Percentiles rank a stretch among this genome's conserved stretches.
phyloP scores from a whole-genome alignment of 768 basidiomycete species.

The Pilatotrama ljubarskyi region DNA sequence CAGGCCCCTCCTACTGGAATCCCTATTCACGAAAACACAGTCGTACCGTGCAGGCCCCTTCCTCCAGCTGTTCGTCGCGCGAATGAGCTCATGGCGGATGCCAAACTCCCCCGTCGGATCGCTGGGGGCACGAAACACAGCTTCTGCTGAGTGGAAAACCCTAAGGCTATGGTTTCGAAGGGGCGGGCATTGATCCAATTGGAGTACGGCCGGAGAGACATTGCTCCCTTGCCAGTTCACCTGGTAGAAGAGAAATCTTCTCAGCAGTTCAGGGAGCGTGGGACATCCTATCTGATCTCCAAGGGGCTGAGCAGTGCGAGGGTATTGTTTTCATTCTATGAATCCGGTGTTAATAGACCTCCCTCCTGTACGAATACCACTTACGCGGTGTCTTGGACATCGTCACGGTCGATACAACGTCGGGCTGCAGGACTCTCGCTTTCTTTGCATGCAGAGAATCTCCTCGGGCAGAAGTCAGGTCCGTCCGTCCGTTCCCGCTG shows the following conservation, averaged over 20 bases:
- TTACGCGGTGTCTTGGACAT: no score
- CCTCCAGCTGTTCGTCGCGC: neutral
- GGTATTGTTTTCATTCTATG: no score
- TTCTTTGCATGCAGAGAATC: no score
- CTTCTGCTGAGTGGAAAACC: neutral
- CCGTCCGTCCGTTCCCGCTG: no score
- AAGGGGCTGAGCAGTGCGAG: no score
- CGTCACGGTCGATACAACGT: no score
- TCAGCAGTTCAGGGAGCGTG: neutral
- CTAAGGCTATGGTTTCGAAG: neutral
- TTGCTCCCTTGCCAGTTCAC: neutral
- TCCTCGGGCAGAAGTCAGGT: no score
- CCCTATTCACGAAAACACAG: neutral
- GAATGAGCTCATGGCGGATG: neutral
- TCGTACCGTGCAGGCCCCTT: neutral
- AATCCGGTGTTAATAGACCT: no score
- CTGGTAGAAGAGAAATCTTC: neutral
- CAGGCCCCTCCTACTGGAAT: neutral
- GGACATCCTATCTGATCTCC: neutral
- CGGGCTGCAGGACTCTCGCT: no score
- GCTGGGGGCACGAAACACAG: neutral
- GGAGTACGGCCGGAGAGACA: neutral
- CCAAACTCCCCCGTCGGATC: neutral
- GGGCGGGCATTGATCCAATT: neutral
- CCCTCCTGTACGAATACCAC: no score